phyloP scores from a whole-genome alignment of 306 rosid species.

The Pterocarpus macrocarpus region DNA sequence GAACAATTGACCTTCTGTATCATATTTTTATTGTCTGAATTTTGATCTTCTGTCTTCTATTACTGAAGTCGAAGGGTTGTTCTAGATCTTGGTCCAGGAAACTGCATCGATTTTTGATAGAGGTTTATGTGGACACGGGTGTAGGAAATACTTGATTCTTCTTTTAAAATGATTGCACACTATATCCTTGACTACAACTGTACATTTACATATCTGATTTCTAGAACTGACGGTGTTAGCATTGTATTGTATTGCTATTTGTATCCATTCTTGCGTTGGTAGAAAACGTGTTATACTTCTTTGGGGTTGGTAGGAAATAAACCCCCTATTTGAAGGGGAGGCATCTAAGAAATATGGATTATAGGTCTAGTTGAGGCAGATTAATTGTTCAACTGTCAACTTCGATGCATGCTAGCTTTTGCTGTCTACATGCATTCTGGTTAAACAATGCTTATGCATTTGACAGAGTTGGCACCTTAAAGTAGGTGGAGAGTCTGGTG shows the following conservation, averaged over 20 bases:
- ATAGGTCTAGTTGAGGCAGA: background rate
- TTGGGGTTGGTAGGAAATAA: constrained; percentile 12
- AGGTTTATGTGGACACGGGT: background rate
- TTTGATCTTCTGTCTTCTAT: background rate
- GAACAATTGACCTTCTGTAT: background rate
- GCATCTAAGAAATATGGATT: constrained; percentile 12
- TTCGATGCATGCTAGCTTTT: constrained; percentile 3
- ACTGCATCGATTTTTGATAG: background rate
- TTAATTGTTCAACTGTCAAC: constrained; percentile 24
- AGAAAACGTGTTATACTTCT: constrained; percentile 12
- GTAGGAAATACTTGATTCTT: constrained; percentile 22
- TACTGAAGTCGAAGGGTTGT: constrained; percentile 8
- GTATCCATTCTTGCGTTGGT: constrained; percentile 19
- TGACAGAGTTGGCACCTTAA: constrained; percentile 37
- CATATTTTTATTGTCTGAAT: background rate
- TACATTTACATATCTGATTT: background rate
- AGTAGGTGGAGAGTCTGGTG: background rate
- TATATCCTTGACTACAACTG: constrained; percentile 4
- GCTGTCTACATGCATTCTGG: constrained; percentile 21
- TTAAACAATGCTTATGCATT: constrained; percentile 15
- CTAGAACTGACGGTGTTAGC: background rate
- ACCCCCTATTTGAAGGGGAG: constrained; percentile 11
- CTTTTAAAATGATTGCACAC: background rate
- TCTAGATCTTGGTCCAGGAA: background rate
- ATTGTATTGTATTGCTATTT: constrained; percentile 22